Base-by-base conservation (phyloP, 78 protist species). In the Salpingoeca rosetta region DNA sequence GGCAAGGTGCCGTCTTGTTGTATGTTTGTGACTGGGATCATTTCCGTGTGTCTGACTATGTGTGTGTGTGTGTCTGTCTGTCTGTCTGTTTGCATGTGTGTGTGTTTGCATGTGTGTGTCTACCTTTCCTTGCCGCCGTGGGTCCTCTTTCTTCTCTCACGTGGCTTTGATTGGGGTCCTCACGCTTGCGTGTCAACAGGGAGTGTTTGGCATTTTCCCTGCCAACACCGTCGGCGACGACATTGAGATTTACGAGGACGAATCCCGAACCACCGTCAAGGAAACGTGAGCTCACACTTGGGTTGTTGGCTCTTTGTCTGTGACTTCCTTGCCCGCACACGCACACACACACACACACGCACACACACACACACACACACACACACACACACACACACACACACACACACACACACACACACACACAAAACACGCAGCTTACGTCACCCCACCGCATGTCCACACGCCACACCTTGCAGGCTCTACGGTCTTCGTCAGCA, bases 401-500 rank as follows among this genome's bases (percentile, higher is more conserved):
- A n/a, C n/a, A n/a, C n/a, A n/a, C n/a, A n/a, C n/a, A n/a, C n/a
- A n/a, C n/a, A n/a, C n/a, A n/a, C n/a, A n/a, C n/a, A n/a, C n/a
- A n/a, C n/a, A n/a, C n/a, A n/a, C n/a, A n/a, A n/a, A n/a, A n/a
- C n/a, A n/a, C n/a, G n/a, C n/a, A 45, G 57, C 28, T 45, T 3
- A 17, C 12, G 28, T 3, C 57, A 12, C 57, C 57, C 57, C 12
- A 3, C 28, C 76, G 17, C 76, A 24, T 7, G 76, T 1, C n/a
- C 3, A 7, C 76, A 31, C 76, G 27, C 2, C 76, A 7, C 17
- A 3, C 35, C 0, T 7, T 35, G 92, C 82, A 84, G 81, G 12
- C 86, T 97, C 85, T 81, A 78, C 84, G 93, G 94, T 45, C 86
- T 98, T 27, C 91, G 99, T 2, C 99, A 98, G 93, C 99, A 98